Evolutionary conservation across 495 filamentous ascomycete species (phyloP), one percentile per base, ranked within the genome.

Genomic region (Aspergillus wentii): DNA sequence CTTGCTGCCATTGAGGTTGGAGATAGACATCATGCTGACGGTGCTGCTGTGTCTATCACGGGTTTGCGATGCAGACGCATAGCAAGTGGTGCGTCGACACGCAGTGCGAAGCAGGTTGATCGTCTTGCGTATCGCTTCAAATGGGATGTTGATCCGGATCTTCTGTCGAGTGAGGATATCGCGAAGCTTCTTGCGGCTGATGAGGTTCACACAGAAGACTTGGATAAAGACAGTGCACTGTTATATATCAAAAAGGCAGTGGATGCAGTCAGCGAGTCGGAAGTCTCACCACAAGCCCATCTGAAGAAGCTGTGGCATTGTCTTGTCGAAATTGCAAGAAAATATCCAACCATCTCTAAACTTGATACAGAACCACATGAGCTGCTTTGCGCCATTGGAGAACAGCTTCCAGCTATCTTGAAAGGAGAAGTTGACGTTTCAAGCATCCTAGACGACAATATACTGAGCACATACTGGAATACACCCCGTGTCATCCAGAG

Each of bases 61-160:
- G 46, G 48, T 11, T 29, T 58, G 9, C 39, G 38, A 22, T 52
- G 54, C 34, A 37, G 31, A 6, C 43, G 46, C 1, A 41, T 58
- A 3, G 43, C 28, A 4, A 32, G 20, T 11, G 28, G 14, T n/a
- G 19, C 35, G n/a, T 30, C 7, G 1, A 15, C 29, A 9, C 9
- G 14, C 1, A 20, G 1, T 5, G n/a, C 11, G 13, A 44, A 47
- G 5, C 22, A 30, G 10, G 23, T 22, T n/a, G n/a, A n/a, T 8
- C 38, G 25, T 4, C 31, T 45, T 18, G 50, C 47, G 2, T 54
- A 56, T 31, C 35, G 32, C 0, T 33, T 61, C 8, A 38, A 56
- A 13, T 58, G 57, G 57, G 35, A 43, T 5, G 17, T 38, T 1
- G 52, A 56, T 36, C 44, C 52, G 0, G 18, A n/a, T 4, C 43